Base-by-base conservation (phyloP, 2,329 filamentous ascomycete genomes). In the Neopestalotiopsis clavispora region DNA sequence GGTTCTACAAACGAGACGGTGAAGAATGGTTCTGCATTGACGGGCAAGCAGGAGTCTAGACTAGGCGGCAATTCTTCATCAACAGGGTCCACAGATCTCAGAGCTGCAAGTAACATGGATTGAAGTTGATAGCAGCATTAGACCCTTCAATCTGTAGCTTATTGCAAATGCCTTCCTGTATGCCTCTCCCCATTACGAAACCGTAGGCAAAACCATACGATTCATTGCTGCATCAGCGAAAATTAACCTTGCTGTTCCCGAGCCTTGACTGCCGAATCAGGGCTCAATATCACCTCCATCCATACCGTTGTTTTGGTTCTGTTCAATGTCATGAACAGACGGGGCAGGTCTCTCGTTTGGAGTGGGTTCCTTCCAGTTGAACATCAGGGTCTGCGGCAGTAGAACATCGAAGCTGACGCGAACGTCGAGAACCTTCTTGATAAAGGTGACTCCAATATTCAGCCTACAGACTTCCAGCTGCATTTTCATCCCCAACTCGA, bases 331-430 rank as follows among this genome's bases (percentile, higher is more conserved):
- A 12, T 64, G n/a, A 28, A 84, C 78, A 1, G 84, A 87, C 3
- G 82, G 84, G 2, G 83, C 80, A 3, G 83, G 83, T 0, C 86
- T 82, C 14, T 84, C 79, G 34, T 82, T 82, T 0, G 73, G 73
- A 2, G 76, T 75, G 0, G 91, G 90, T 30, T 86, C 80, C 77
- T 90, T 92, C 85, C 88, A 94, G 20, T 84, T 78, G 28, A 84
- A 74, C 90, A 95, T 92, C 72, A 92, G 81, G 72, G 91, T 88
- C 76, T 95, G 93, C 0, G 88, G 86, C 32, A 94, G 80, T 68
- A 89, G 88, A 0, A 83, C 86, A 75, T 92, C 89, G 75, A 92
- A 93, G 0, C 86, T 87, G 3, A 89, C 89, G 68, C 87, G 86
- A 12, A 91, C 76, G 0, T 84, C 84, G 34, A 81, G 76, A 17